phyloP scores from a whole-genome alignment of 345 rosid genomes.

The Citrus glauca region DNA sequence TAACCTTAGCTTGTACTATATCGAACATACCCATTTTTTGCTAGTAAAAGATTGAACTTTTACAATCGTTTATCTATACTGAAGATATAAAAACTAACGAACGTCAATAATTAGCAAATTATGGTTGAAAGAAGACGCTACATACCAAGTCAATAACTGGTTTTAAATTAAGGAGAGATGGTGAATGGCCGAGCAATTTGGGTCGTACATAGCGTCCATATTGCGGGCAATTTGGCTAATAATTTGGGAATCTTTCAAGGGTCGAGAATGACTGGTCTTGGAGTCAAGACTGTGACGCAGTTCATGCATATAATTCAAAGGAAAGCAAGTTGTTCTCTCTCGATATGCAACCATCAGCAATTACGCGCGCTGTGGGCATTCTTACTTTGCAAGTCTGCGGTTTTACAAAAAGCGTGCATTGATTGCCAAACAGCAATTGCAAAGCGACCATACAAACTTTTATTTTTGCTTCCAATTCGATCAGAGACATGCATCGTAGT shows the following conservation, averaged over 20 bases:
- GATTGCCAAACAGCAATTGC: too few relatives aligned
- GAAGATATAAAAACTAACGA: background rate
- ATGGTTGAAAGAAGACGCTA: background rate
- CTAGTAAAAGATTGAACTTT: background rate
- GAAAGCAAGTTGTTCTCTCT: too few relatives aligned
- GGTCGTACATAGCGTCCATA: constrained; percentile 1
- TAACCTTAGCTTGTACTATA: too few relatives aligned
- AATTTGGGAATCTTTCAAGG: background rate
- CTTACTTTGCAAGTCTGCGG: too few relatives aligned
- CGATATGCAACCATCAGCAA: too few relatives aligned
- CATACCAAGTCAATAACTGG: background rate
- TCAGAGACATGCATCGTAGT: too few relatives aligned
- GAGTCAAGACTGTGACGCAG: background rate
- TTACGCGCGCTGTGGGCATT: too few relatives aligned
- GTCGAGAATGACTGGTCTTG: constrained; percentile 15
- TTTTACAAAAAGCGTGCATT: too few relatives aligned
- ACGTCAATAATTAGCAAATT: background rate
- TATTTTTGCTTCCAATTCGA: background rate
- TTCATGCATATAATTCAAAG: background rate
- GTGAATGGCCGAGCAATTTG: constrained; percentile 17
- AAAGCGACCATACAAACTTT: too few relatives aligned
- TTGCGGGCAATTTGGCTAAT: background rate
- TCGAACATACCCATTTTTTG: background rate
- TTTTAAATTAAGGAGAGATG: constrained; percentile 9
- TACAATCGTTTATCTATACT: too few relatives aligned